A percentile compares a stretch with the other conserved stretches of the same genome.
phyloP scores from a whole-genome alignment of 2,329 filamentous ascomycete genomes.

The Neofusicoccum sp. region DNA sequence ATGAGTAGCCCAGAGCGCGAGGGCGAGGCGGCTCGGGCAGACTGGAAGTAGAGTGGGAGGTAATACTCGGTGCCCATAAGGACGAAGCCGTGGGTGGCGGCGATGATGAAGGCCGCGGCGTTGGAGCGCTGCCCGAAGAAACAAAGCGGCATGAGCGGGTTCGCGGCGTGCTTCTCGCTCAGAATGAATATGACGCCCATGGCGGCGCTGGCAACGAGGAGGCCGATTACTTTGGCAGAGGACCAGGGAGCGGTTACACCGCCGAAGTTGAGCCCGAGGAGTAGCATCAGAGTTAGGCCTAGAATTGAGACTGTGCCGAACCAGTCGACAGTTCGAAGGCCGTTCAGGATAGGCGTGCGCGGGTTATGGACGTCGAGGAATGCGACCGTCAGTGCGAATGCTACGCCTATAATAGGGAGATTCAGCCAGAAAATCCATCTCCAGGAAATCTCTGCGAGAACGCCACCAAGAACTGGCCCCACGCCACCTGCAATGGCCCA shows the following conservation, averaged over 20 bases:
- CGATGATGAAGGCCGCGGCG: constrained; percentile 54
- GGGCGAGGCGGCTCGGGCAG: constrained; percentile 60
- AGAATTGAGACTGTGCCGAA: constrained; percentile 45
- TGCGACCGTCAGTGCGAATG: constrained; percentile 50
- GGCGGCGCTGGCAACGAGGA: constrained; percentile 52
- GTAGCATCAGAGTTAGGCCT: constrained; percentile 46
- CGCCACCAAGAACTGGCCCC: constrained; percentile 54
- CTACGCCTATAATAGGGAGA: constrained; percentile 49
- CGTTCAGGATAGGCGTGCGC: constrained; percentile 47
- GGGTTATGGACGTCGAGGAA: constrained; percentile 58
- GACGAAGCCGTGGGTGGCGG: constrained; percentile 45
- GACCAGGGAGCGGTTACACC: constrained; percentile 54
- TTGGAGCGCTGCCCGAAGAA: constrained; percentile 59
- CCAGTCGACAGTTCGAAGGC: constrained; percentile 55
- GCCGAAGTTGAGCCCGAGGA: constrained; percentile 56
- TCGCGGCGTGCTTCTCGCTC: constrained; percentile 62
- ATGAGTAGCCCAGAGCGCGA: constrained; percentile 59
- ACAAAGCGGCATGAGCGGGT: constrained; percentile 67
- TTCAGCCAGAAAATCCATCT: constrained; percentile 59
- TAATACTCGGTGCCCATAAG: constrained; percentile 69
- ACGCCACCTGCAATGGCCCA: constrained; percentile 56
- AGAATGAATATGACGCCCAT: constrained; percentile 56
- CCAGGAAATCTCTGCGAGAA: constrained; percentile 50
- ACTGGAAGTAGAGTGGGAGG: constrained; percentile 71
- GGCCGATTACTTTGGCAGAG: constrained; percentile 54